Percentiles rank a stretch among this genome's conserved stretches.
These are phyloP conservation scores for Inonotus hispidus DNA, from an alignment of 1,284 basidiomycete genomes.

Conservation along the genomic window DNA sequence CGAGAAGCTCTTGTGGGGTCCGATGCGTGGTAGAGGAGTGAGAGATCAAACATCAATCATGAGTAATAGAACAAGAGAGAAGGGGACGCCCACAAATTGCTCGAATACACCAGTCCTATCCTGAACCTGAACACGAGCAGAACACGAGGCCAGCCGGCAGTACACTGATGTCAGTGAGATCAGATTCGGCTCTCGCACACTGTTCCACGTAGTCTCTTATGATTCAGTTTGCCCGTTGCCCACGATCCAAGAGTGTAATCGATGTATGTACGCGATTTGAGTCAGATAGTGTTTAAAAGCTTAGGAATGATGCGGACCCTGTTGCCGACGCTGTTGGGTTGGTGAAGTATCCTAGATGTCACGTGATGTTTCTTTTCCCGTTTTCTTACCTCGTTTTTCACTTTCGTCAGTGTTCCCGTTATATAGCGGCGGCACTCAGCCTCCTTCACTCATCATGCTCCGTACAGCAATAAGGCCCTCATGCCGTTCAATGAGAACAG, in stretches of 20 bases:
- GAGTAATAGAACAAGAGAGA: slow-evolving; percentile 12
- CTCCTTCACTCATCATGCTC: slow-evolving; percentile 11
- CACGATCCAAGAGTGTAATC: slow-evolving; percentile 1
- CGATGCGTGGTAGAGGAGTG: slow-evolving; percentile 14
- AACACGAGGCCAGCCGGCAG: slow-evolving; percentile 18
- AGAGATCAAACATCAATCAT: slow-evolving; percentile 18
- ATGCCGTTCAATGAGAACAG: not conserved
- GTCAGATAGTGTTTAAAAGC: not conserved
- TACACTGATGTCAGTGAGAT: not conserved
- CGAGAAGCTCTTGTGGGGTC: slow-evolving; percentile 20
- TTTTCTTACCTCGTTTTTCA: not conserved
- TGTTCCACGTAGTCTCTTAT: not conserved
- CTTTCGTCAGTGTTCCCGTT: not conserved
- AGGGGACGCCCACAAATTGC: not conserved
- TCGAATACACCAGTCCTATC: slow-evolving; percentile 19
- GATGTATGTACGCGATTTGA: slow-evolving; percentile 9
- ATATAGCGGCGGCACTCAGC: not conserved
- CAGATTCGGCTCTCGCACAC: slow-evolving; percentile 1
- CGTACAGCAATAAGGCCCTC: not conserved
- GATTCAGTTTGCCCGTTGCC: not conserved
- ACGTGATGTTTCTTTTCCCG: not conserved
- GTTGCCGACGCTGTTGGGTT: no score
- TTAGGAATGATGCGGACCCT: not conserved
- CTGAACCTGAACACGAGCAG: slow-evolving; percentile 15
- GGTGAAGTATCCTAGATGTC: not conserved